Conservation (phyloP, 768 basidiomycete species). For the Dentipellis sp. region DNA sequence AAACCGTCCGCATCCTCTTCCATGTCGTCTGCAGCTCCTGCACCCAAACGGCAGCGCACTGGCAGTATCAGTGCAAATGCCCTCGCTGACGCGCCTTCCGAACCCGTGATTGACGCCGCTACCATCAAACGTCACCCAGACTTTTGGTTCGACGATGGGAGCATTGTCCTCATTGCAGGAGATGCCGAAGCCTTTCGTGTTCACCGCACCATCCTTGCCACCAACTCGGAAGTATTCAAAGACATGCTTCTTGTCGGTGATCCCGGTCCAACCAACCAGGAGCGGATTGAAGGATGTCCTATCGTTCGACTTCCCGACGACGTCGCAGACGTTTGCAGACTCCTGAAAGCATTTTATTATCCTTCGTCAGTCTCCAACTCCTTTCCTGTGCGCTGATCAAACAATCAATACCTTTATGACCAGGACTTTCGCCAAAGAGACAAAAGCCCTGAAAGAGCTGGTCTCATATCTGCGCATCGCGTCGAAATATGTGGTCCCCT, state of each 20-base stretch:
- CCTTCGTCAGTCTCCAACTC: not conserved
- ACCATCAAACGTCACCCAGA: not conserved
- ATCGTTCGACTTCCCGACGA: not conserved
- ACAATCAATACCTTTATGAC: too few species aligned
- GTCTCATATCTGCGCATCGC: not conserved
- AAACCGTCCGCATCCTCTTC: not conserved
- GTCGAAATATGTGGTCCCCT: not conserved
- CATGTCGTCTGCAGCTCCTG: not conserved
- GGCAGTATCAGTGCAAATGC: not conserved
- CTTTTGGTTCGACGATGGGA: slow-evolving; percentile 6
- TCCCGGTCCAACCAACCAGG: not conserved
- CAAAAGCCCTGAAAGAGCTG: too few species aligned
- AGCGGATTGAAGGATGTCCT: not conserved
- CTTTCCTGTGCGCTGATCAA: not conserved
- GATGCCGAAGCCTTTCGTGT: not conserved
- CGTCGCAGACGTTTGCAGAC: not conserved
- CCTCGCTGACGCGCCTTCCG: not conserved
- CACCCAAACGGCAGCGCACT: too few species aligned
- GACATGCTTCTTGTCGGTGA: slow-evolving; percentile 1
- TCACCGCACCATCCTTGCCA: slow-evolving; percentile 1
- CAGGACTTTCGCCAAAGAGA: too few species aligned
- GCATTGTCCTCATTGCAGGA: slow-evolving; percentile 1
- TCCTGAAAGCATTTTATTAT: not conserved
- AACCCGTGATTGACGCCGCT: not conserved
- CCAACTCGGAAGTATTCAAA: slow-evolving; percentile 2